Base-by-base conservation (phyloP, 257 asterid genomes). In the Pogostemon cablin region DNA sequence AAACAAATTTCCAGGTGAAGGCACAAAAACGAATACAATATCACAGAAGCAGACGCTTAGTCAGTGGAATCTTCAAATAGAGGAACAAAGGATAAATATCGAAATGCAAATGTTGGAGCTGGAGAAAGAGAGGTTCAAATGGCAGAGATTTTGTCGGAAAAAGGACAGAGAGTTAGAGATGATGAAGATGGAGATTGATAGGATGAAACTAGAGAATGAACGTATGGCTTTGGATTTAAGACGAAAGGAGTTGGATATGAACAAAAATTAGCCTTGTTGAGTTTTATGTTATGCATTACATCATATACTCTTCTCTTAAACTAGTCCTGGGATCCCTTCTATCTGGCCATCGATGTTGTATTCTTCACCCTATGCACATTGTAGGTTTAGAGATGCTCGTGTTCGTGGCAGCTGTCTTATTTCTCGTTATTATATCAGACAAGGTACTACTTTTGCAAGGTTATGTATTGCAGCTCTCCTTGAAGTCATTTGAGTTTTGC, bases 71-170 rank as follows among this genome's bases (percentile, higher is more conserved):
- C 62, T 74, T 65, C 79, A 85, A 62, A 15, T 81, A 42, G 85
- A 83, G 78, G 85, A 83, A 62, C 80, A 79, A 17, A 81, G 83
- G 76, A 62, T 85, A 25, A 77, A 79, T 9, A 72, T 85, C 50
- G 83, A 85, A 52, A 60, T 20, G 47, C 86, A 83, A 5, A 78
- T 83, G 88, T 37, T 85, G 80, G 88, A 85, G 60, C 65, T 85
- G 75, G 90, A 85, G 84, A 85, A 73, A 63, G 88, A 85, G 74
- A 79, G 78, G 69, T 77, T 83, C 67, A 85, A 83, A 67, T 85
- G 90, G 88, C 86, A 85, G 72, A 81, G 81, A 42, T 81, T 83
- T 63, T 79, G 90, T 69, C 59, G 73, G 68, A 85, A 85, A 57
- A 85, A 82, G 81, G 90, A 85, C 52, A 20, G 77, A 7, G 87